Evolutionary conservation across 495 filamentous ascomycete genomes (phyloP), one percentile per base, ranked within the genome.

Genomic region (Neurospora sp.): DNA sequence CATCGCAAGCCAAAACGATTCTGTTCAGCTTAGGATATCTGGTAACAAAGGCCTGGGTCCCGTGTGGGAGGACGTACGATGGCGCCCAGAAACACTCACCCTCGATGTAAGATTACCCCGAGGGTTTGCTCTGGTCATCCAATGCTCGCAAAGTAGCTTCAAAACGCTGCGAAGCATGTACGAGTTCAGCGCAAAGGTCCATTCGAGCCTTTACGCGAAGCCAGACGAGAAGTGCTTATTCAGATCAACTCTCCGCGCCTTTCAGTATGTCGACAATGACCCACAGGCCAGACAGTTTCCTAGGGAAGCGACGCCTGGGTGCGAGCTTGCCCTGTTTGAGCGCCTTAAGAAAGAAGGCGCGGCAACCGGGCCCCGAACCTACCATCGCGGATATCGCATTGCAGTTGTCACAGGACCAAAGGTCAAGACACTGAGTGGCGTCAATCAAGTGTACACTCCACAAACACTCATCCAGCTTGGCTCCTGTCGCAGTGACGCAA

Each of bases 41-140:
- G 82, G 86, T 27, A 88, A 91, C 74, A 90, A 87, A 73, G 87
- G 87, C 75, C 80, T 82, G n/a, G 91, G 91, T 1, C 88, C 90
- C 3, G 90, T 88, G 1, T 97, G 94, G 94, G 86, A 92, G 39
- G 89, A 93, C 75, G 89, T 96, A 31, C 84, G 88, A 68, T 97
- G 93, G 93, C 90, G 90, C 69, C 80, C 87, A 12, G 88, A 89
- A 18, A 83, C 83, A 10, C 84, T 86, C 70, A 85, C 83, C 4
- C 84, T 97, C 75, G 84, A 87, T 35, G 81, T 96, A 38, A 87
- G 86, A 71, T 80, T 96, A 14, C 89, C 91, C 3, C 87, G 90
- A 59, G 89, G 91, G 2, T 91, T 93, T 74, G 82, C 89, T 53
- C 77, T 95, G 39, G 85, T 87, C 65, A 80, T 96, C 9, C 86